These are phyloP conservation scores for Aureobasidium sp. DNA, from an alignment of 2,329 filamentous ascomycete genomes.

Conservation along the genomic window DNA sequence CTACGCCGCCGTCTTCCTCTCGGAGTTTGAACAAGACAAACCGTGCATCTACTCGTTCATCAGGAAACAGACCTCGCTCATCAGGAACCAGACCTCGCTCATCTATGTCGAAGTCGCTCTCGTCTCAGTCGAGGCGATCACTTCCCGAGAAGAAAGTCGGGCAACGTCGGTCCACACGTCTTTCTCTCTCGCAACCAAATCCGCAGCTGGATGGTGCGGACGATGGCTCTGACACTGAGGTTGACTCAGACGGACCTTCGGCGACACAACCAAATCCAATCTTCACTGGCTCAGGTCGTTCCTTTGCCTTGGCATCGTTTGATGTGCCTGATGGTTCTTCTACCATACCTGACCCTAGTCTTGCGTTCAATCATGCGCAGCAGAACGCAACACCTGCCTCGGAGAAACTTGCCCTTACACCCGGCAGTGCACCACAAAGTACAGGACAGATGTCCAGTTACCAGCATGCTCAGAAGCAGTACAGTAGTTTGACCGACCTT, in stretches of 20 bases:
- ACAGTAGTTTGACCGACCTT: slow-evolving; percentile 2
- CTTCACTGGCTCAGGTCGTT: background rate
- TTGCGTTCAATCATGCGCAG: background rate
- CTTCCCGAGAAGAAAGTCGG: background rate
- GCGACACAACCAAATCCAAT: background rate
- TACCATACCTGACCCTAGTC: slow-evolving; percentile 11
- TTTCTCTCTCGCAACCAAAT: slow-evolving; percentile 4
- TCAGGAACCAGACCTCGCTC: background rate
- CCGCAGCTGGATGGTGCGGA: background rate
- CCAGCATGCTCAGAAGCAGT: slow-evolving; percentile 6
- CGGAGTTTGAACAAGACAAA: background rate
- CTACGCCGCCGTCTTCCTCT: background rate
- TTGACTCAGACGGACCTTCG: background rate
- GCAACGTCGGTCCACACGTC: background rate
- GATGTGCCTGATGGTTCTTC: background rate
- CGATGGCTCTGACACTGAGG: background rate
- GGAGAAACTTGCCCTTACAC: background rate
- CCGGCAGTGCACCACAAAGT: background rate
- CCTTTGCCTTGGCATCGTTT: background rate
- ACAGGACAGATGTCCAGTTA: background rate
- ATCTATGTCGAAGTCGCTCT: background rate
- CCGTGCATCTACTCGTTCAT: background rate
- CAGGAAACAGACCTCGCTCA: background rate
- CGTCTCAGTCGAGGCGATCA: background rate
- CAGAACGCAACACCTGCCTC: background rate